These are phyloP conservation scores for Xylariaceae sp. DNA, from an alignment of 2,329 filamentous ascomycete species.

Conservation along the genomic window DNA sequence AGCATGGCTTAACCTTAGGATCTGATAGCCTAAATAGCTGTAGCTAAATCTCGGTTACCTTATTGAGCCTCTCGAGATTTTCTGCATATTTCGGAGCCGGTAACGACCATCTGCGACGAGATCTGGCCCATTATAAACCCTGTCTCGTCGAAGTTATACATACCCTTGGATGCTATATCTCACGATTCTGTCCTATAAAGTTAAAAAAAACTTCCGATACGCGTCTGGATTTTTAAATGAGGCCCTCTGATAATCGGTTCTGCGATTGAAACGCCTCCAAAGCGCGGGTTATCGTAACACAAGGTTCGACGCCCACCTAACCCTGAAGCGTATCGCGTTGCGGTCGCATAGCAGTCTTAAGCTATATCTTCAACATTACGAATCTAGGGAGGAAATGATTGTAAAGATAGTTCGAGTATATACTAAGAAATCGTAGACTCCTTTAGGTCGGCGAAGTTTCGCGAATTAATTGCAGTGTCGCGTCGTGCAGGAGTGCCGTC, in stretches of 20 bases:
- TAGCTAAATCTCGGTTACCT: not conserved
- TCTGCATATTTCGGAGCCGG: not conserved
- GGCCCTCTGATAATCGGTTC: not conserved
- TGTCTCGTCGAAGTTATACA: not conserved
- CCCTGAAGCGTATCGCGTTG: not conserved
- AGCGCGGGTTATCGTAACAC: not conserved
- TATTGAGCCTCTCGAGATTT: not conserved
- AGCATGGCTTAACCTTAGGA: not conserved
- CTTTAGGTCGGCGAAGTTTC: too few species aligned
- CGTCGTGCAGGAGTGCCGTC: too few species aligned
- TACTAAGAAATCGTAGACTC: not conserved
- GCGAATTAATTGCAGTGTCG: too few species aligned
- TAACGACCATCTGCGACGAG: not conserved
- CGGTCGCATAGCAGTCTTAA: not conserved
- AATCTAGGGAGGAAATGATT: not conserved
- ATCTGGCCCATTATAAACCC: not conserved
- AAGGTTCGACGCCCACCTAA: not conserved
- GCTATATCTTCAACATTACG: not conserved
- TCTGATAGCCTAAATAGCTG: not conserved
- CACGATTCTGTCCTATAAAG: not conserved
- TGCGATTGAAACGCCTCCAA: not conserved
- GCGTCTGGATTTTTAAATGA: not conserved
- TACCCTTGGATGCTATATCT: not conserved
- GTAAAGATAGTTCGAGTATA: not conserved
- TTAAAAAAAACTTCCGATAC: not conserved